These are phyloP conservation scores for Podospora bellae-mahoneyi DNA, from an alignment of 495 filamentous ascomycete genomes.

Conservation along the genomic window DNA sequence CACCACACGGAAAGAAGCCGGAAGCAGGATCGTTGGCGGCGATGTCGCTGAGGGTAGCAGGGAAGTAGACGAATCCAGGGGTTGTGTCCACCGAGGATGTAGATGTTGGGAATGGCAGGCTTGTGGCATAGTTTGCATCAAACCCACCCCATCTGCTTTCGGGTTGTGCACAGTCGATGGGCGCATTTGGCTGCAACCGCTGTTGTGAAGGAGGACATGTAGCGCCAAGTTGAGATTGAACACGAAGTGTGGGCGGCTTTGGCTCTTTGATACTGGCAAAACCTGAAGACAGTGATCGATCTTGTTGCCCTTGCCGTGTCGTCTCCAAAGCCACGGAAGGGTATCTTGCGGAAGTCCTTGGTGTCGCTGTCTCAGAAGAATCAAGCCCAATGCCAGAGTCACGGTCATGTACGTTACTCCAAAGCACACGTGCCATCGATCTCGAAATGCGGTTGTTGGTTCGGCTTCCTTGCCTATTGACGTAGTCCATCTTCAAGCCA, in stretches of 20 bases:
- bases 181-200: neutral
- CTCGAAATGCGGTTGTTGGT: neutral
- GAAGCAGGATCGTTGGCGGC: neutral
- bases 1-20: neutral
- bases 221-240: neutral
- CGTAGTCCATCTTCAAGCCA: conserved; percentile 2
- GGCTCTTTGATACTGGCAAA: neutral
- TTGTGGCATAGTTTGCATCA: no score
- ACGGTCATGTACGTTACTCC: neutral
- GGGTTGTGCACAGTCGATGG: neutral
- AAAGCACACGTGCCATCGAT: neutral
- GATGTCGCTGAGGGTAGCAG: neutral
- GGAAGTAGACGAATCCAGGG: neutral
- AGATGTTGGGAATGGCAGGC: neutral
- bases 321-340: neutral
- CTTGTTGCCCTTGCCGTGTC: neutral
- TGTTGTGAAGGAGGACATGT: neutral
- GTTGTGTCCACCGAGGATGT: neutral
- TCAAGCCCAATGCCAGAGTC: conserved; percentile 6
- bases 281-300: neutral
- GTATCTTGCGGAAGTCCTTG: neutral
- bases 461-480: conserved; percentile 1
- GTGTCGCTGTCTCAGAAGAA: conserved; percentile 3
- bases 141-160: neutral
- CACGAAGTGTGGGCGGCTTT: neutral